Evolutionary conservation across 495 filamentous ascomycete genomes (phyloP).

Genomic region (Podospora bellae-mahoneyi): DNA sequence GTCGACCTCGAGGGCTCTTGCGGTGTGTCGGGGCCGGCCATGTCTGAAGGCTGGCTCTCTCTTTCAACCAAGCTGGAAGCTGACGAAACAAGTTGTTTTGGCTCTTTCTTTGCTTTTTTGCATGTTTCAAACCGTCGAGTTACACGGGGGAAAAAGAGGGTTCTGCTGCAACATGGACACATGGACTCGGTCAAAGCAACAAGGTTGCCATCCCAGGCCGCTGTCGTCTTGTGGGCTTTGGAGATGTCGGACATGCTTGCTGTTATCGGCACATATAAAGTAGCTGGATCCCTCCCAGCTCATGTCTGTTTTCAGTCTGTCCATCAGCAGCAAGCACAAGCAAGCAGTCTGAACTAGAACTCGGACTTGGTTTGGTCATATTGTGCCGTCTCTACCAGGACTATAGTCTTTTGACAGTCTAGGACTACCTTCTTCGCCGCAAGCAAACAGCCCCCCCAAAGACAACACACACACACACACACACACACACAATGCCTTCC

Average conservation of each 20-base stretch:
- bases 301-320: neutral
- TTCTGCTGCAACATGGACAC: neutral
- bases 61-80: neutral
- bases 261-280: constrained; percentile 17
- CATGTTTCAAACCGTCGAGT: constrained; percentile 5
- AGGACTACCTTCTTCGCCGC: neutral
- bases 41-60: neutral
- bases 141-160: neutral
- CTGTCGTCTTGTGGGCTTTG: neutral
- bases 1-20: constrained; percentile 3
- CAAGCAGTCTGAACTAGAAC: neutral
- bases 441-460: neutral
- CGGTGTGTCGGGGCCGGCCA: constrained; percentile 8
- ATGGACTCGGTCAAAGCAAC: neutral
- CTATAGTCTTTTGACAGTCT: neutral
- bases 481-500: constrained; percentile 48
- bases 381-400: neutral
- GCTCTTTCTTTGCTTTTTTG: neutral
- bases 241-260: constrained; percentile 5
- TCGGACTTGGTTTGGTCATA: neutral
- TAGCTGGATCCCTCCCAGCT: constrained; percentile 1
- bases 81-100: neutral
- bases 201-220: neutral
- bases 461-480: no score
- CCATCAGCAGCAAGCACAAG: neutral